Evolutionary conservation across 1,284 basidiomycete species (phyloP).

Genomic region (Clitocybe nebularis): DNA sequence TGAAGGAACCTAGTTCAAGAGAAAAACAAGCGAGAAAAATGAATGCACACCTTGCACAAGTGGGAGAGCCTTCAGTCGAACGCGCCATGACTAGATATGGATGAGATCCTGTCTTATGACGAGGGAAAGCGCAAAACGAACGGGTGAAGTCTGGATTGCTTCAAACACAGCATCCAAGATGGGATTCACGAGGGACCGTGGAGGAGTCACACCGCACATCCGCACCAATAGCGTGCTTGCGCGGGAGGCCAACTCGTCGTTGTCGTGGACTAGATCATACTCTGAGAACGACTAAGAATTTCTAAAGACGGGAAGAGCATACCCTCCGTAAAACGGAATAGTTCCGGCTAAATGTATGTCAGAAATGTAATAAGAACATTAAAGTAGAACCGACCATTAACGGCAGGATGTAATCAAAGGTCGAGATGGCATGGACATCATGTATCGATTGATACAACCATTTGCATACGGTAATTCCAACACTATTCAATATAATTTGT

Average conservation of each 20-base stretch:
- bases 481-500: slow-evolving; percentile 31
- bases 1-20: background rate
- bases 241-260: slow-evolving; percentile 59
- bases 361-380: slow-evolving; percentile 8
- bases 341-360: slow-evolving; percentile 71
- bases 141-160: slow-evolving; percentile 62
- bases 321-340: slow-evolving; percentile 72
- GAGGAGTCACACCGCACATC: slow-evolving; percentile 73
- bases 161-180: slow-evolving; percentile 63
- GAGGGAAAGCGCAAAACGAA: slow-evolving; percentile 27
- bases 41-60: slow-evolving; percentile 59
- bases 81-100: slow-evolving; percentile 59
- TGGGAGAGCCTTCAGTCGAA: slow-evolving; percentile 69
- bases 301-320: slow-evolving; percentile 9
- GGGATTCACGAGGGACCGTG: slow-evolving; percentile 51
- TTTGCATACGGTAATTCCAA: slow-evolving; percentile 64
- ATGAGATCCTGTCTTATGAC: slow-evolving; percentile 1
- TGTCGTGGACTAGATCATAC: slow-evolving; percentile 54
- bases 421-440: slow-evolving; percentile 69
- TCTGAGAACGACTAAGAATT: slow-evolving; percentile 2
- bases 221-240: slow-evolving; percentile 60
- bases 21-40: background rate
- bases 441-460: slow-evolving; percentile 74
- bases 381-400: slow-evolving; percentile 51
- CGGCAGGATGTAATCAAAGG: slow-evolving; percentile 79